These are phyloP conservation scores for Eleusine indica DNA, from an alignment of 176 grass and related monocot genomes.

Conservation along the genomic window DNA sequence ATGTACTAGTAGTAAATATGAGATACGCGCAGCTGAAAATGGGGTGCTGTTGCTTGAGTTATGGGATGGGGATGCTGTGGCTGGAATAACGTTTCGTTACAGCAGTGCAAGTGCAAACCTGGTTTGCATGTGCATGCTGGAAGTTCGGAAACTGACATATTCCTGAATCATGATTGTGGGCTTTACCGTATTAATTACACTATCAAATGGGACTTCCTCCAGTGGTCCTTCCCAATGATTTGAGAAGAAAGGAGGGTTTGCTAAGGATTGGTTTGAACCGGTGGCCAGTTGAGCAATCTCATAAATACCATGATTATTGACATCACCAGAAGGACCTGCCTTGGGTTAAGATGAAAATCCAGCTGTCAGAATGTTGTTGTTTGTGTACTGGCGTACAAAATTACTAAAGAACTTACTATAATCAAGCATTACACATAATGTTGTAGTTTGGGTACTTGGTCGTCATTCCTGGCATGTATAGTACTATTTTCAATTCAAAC, in stretches of 20 bases:
- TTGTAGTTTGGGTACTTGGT: not conserved
- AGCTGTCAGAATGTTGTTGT: not conserved
- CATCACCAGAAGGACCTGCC: not conserved
- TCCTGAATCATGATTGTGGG: not conserved
- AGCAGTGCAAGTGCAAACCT: not conserved
- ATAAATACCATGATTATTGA: not conserved
- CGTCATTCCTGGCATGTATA: not conserved
- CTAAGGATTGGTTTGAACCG: not conserved
- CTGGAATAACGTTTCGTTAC: not conserved
- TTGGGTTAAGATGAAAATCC: not conserved
- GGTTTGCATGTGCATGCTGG: slow-evolving; percentile 3
- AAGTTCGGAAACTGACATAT: slow-evolving; percentile 8
- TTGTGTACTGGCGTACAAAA: not conserved
- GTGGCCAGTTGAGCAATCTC: not conserved
- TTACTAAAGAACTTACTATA: not conserved
- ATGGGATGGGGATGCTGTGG: not conserved
- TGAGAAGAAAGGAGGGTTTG: not conserved
- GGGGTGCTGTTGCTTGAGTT: not conserved
- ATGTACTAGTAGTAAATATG: not conserved
- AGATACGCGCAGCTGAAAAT: not conserved
- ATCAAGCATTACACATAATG: not conserved
- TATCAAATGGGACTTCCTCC: not conserved
- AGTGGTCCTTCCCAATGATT: not conserved
- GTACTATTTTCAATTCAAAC: not conserved
- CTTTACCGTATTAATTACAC: not conserved